Evolutionary conservation across 306 rosid genomes (phyloP).

Genomic region (Cucurbita argyrosperma): DNA sequence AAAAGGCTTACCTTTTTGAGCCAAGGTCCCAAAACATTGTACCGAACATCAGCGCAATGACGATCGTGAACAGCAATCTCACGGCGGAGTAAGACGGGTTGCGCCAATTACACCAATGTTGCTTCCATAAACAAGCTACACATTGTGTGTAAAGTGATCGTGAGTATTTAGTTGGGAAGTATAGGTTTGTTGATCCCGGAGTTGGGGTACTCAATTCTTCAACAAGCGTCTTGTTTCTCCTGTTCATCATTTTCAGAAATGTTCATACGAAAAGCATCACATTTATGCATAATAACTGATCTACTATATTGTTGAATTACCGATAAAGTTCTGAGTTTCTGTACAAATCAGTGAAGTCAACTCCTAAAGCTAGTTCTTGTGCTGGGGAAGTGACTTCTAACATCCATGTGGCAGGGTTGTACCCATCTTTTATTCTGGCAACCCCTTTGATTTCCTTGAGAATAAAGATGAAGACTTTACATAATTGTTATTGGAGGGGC

Average conservation of each 20-base stretch:
- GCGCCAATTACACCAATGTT: conserved; percentile 55
- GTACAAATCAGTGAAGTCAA: conserved; percentile 24
- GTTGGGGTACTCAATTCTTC: conserved; percentile 38
- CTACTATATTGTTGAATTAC: conserved; percentile 2
- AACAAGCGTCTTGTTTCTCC: conserved; percentile 45
- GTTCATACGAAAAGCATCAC: not conserved
- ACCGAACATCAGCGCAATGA: conserved; percentile 46
- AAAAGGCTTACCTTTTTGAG: conserved; percentile 37
- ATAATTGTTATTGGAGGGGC: not conserved
- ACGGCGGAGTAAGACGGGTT: conserved; percentile 51
- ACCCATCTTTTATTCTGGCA: conserved; percentile 18
- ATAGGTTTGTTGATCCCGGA: conserved; percentile 37
- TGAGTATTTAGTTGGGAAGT: conserved; percentile 32
- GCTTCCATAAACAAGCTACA: conserved; percentile 59
- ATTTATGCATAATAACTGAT: not conserved
- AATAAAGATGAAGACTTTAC: not conserved
- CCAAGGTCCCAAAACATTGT: conserved; percentile 69
- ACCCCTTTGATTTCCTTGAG: conserved; percentile 26
- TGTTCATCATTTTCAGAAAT: conserved; percentile 4
- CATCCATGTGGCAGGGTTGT: conserved; percentile 49
- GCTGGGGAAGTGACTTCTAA: conserved; percentile 30
- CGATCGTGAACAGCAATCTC: conserved; percentile 27
- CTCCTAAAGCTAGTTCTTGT: conserved; percentile 23
- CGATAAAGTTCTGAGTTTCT: conserved; percentile 25
- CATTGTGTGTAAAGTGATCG: conserved; percentile 33